These are phyloP conservation scores for Botrytis medusae DNA, from an alignment of 2,329 filamentous ascomycete genomes.

Conservation along the genomic window DNA sequence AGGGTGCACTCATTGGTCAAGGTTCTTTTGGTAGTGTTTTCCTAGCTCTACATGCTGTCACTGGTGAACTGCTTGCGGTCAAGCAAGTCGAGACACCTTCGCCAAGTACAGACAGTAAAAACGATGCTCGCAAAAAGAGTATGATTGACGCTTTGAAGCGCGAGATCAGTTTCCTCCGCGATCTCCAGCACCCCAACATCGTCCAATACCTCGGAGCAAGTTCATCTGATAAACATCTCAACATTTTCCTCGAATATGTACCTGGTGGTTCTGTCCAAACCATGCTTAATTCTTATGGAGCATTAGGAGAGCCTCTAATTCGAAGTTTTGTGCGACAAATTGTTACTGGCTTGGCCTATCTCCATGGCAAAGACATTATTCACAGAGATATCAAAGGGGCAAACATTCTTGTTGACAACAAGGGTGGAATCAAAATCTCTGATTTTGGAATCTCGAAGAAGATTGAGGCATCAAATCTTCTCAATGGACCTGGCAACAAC, in stretches of 20 bases:
- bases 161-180: slow-evolving; percentile 90
- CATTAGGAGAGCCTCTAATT: slow-evolving; percentile 87
- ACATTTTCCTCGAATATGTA: slow-evolving; percentile 99
- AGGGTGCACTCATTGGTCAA: slow-evolving; percentile 93
- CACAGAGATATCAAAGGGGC: slow-evolving; percentile 99
- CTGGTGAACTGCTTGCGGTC: slow-evolving; percentile 94
- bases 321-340: slow-evolving; percentile 98
- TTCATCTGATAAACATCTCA: slow-evolving; percentile 85
- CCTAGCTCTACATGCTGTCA: slow-evolving; percentile 90
- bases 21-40: slow-evolving; percentile 97
- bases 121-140: slow-evolving; percentile 88
- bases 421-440: slow-evolving; percentile 97
- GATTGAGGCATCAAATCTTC: slow-evolving; percentile 85
- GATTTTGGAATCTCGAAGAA: slow-evolving; percentile 99
- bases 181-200: slow-evolving; percentile 94
- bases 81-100: slow-evolving; percentile 95
- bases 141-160: slow-evolving; percentile 98
- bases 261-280: slow-evolving; percentile 95
- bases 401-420: slow-evolving; percentile 98
- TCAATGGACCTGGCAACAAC: slow-evolving; percentile 65
- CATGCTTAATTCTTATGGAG: slow-evolving; percentile 98
- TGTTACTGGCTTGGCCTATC: slow-evolving; percentile 84
- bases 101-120: slow-evolving; percentile 73
- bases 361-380: slow-evolving; percentile 94
- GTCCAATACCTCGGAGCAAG: slow-evolving; percentile 97